These are phyloP conservation scores for Amanita pseudoporphyria DNA, from an alignment of 768 basidiomycete species.

Conservation along the genomic window DNA sequence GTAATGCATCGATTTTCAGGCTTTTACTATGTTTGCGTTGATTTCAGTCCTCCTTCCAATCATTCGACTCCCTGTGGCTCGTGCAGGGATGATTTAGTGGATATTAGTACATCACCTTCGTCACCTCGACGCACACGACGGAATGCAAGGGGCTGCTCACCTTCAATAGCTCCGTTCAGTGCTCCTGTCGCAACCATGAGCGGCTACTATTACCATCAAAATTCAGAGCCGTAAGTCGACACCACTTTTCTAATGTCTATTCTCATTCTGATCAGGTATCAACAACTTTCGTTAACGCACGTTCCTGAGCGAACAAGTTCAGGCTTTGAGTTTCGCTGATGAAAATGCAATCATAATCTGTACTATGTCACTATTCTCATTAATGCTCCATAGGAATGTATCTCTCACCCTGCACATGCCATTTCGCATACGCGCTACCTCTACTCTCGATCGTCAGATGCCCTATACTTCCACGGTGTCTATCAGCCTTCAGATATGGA, in stretches of 20 bases:
- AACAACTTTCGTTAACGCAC: constrained; percentile 78
- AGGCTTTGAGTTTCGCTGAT: constrained; percentile 81
- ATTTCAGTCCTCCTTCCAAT: constrained; percentile 61
- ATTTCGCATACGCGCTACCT: constrained; percentile 1
- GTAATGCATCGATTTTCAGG: constrained; percentile 34
- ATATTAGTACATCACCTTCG: constrained; percentile 25
- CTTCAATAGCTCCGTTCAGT: constrained; percentile 37
- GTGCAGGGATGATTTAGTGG: constrained; percentile 11
- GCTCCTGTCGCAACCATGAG: constrained; percentile 66
- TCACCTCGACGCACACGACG: constrained; percentile 27
- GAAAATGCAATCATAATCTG: constrained; percentile 2
- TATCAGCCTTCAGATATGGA: constrained; percentile 3
- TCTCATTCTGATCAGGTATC: constrained; percentile 47
- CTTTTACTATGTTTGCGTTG: constrained; percentile 93
- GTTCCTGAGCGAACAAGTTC: constrained; percentile 65
- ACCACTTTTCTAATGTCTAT: constrained; percentile 6
- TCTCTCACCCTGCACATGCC: not conserved
- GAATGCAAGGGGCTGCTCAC: constrained; percentile 37
- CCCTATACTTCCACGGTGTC: constrained; percentile 4
- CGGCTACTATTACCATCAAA: constrained; percentile 90
- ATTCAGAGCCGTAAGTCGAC: constrained; percentile 76
- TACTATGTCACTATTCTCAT: constrained; percentile 2
- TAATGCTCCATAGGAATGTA: constrained; percentile 4
- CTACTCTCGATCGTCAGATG: not conserved
- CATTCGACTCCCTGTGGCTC: not conserved